Evolutionary conservation across 2,329 filamentous ascomycete genomes (phyloP), one percentile per base, ranked within the genome.

Genomic region (Fusarium goolgardi): DNA sequence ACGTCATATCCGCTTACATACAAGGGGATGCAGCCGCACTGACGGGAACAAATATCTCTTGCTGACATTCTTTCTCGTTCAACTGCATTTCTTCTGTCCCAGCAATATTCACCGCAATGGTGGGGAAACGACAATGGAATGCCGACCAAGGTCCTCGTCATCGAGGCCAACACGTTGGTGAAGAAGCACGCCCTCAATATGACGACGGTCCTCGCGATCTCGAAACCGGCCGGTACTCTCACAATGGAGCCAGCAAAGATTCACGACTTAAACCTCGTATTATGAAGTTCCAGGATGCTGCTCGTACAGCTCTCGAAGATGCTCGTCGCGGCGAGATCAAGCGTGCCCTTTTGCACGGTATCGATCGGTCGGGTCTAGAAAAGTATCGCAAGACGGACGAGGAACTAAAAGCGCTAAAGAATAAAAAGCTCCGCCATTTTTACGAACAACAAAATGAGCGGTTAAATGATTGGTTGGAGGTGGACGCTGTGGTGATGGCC

Each of bases 211-310:
- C 69, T 21, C 68, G 65, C 21, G 73, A 74, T 43, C 65, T 73
- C 7, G 71, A 74, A 41, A 63, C 54, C 13, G 71, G 69, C 0
- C 51, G 55, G 11, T 63, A 65, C 40, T 46, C 53, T 9, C 46
- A 46, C 27, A 53, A 69, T 12, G 37, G 51, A 9, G 32, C 18
- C 12, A 50, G 23, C 8, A 27, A 64, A 3, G 18, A 55, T 11
- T 54, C 37, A 20, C 49, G 72, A 20, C 62, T 41, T 2, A 68
- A 29, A 16, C 73, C 72, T 0, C 70, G 70, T 6, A 66, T 73
- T 20, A 47, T 68, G 15, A 85, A 92, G 65, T 78, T 77, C 54
- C 74, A 69, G 18, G 75, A 78, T n/a, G 73, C 70, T 7, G 75
- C 73, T 4, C 61, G 65, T 4, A 75, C 74, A 7, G 76, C 73